Evolutionary conservation across 306 rosid genomes (phyloP), one percentile per base, ranked within the genome.

Genomic region (Purshia tridentata): DNA sequence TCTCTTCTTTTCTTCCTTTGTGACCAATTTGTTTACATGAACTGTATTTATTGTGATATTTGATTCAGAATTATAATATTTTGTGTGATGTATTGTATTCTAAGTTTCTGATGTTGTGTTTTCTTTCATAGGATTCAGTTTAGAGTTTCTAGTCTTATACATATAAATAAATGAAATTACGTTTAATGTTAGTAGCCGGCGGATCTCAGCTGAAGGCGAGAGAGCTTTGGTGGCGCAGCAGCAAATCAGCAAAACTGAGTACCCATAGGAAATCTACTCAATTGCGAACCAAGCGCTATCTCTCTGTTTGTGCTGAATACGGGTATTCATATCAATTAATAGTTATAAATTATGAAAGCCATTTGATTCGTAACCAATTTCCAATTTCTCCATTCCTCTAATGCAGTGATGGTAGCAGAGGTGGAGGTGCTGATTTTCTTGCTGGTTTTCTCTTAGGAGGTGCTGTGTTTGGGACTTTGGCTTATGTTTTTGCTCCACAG

Each of bases 401-500:
- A 5, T 52, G 77, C 89, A 91, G 92, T 69, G 92, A 85, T 69
- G 82, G 69, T 73, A 76, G 81, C 61, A 76, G 88, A 77, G 78
- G 85, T 55, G 97, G 96, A 39, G 94, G 91, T 42, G 91, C 88
- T 63, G 98, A 94, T 73, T 94, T 94, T 67, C 50, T 88, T 53
- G 89, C 96, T 66, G 96, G 98, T 45, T 94, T 94, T 83, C 75
- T 94, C 69, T 69, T 94, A 58, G 98, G 98, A 55, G 96, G 98
- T 70, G 97, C 97, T 5, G 78, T 94, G 66, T 84, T 91, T 57
- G 98, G 98, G 75, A 85, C 98, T 50, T 58, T 91, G 29, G 91
- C 95, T 55, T 91, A 91, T 71, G 50, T 89, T 77, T 94, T 94
- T 70, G 97, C 97, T 75, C 98, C 98, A 9, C 98, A 94, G 98